A percentile compares a stretch with the other conserved stretches of the same genome.
Conservation (phyloP, 1,284 basidiomycete genomes). For the Abortiporus biennis region DNA sequence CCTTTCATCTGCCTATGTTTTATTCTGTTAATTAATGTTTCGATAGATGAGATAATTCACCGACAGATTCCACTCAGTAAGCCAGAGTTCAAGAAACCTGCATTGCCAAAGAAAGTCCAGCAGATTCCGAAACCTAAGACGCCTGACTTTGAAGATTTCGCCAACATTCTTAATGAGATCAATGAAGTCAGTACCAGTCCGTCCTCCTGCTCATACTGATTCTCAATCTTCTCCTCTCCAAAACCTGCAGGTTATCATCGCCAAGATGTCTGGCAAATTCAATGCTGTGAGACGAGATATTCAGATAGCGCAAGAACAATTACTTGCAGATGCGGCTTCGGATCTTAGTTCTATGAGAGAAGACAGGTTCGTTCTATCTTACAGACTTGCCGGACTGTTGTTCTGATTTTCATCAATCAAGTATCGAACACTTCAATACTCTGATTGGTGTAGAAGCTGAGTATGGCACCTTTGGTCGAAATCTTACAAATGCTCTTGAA, state of each 20-base stretch:
- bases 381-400: neutral
- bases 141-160: constrained; percentile 16
- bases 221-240: neutral
- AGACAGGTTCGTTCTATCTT: constrained; percentile 28
- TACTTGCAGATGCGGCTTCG: constrained; percentile 34
- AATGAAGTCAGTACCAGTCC: constrained; percentile 15
- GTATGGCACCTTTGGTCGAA: constrained; percentile 31
- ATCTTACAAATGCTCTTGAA: constrained; percentile 27
- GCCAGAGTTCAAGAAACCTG: neutral
- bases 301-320: constrained; percentile 30
- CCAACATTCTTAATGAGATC: constrained; percentile 17
- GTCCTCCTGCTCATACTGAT: neutral
- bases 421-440: constrained; percentile 33
- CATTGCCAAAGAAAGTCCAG: neutral
- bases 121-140: constrained; percentile 1
- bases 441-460: constrained; percentile 36
- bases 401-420: constrained; percentile 15
- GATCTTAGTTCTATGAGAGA: constrained; percentile 32
- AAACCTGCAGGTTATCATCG: constrained; percentile 31
- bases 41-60: neutral
- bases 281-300: constrained; percentile 34
- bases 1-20: neutral
- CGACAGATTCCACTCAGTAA: neutral
- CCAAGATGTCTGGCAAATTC: constrained; percentile 36
- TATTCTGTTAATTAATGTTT: neutral